Evolutionary conservation across 106 monocot species (phyloP).

Genomic region (Phalaenopsis aphrodite): DNA sequence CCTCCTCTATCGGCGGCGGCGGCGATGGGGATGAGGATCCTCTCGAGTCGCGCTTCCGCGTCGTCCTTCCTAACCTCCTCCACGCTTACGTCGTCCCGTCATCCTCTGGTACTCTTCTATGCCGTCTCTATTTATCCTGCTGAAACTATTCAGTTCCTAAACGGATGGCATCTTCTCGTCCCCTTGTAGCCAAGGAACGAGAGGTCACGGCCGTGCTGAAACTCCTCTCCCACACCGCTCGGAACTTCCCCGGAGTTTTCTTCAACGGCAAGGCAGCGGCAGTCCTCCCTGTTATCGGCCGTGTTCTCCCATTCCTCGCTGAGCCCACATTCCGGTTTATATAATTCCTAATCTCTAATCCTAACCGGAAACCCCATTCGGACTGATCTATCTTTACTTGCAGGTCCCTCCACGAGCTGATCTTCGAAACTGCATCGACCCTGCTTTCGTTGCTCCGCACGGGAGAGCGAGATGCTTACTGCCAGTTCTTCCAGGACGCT

Average conservation of each 20-base stretch:
- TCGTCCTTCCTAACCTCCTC: conserved; percentile 87
- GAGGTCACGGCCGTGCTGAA: conserved; percentile 87
- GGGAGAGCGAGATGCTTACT: conserved; percentile 64
- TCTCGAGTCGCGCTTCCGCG: conserved; percentile 63
- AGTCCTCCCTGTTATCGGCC: conserved; percentile 62
- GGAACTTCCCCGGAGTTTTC: conserved; percentile 86
- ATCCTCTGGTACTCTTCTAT: conserved; percentile 33
- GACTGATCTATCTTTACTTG: neutral
- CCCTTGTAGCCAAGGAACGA: conserved; percentile 50
- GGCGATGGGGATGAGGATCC: conserved; percentile 39
- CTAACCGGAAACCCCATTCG: neutral
- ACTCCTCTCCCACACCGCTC: conserved; percentile 65
- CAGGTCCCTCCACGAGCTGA: conserved; percentile 65
- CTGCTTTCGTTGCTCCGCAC: conserved; percentile 82
- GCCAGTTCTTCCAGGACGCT: conserved; percentile 78
- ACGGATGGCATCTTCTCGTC: neutral
- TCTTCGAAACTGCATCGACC: conserved; percentile 67
- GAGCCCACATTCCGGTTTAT: conserved; percentile 57
- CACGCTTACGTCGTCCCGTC: conserved; percentile 79
- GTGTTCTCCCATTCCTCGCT: conserved; percentile 72
- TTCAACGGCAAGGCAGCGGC: conserved; percentile 67
- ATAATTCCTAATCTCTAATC: neutral
- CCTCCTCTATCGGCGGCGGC: conserved; percentile 23
- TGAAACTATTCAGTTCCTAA: neutral
- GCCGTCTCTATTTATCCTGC: neutral